Evolutionary conservation across 2,329 filamentous ascomycete genomes (phyloP).

Genomic region (Bipolaris cookei): DNA sequence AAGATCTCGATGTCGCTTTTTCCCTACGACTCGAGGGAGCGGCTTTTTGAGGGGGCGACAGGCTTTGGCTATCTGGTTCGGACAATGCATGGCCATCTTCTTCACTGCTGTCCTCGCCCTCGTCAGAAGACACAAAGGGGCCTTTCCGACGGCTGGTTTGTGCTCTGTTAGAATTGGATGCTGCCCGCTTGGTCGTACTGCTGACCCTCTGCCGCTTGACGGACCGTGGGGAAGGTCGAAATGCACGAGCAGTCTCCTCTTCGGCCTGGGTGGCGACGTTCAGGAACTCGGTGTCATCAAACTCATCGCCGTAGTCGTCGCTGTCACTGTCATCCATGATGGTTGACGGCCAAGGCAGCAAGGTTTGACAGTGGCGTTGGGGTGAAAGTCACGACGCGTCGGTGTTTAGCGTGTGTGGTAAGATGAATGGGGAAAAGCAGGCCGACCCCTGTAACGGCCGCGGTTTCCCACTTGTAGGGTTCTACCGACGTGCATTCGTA

Average conservation of each 20-base stretch:
- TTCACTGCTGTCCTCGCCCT: slow-evolving; percentile 26
- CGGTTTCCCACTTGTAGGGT: slow-evolving; percentile 23
- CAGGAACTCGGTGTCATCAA: slow-evolving; percentile 71
- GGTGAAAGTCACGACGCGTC: slow-evolving; percentile 32
- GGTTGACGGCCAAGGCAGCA: slow-evolving; percentile 18
- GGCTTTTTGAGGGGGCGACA: slow-evolving; percentile 15
- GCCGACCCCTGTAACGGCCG: slow-evolving; percentile 25
- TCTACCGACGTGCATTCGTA: slow-evolving; percentile 25
- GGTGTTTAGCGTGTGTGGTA: slow-evolving; percentile 33
- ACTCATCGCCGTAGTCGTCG: slow-evolving; percentile 68
- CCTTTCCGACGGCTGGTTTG: slow-evolving; percentile 23
- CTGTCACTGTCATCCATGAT: slow-evolving; percentile 41
- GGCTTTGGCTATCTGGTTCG: slow-evolving; percentile 10
- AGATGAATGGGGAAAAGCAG: slow-evolving; percentile 23
- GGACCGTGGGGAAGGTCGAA: slow-evolving; percentile 44
- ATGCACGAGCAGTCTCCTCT: slow-evolving; percentile 39
- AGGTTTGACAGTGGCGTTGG: slow-evolving; percentile 23
- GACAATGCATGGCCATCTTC: slow-evolving; percentile 21
- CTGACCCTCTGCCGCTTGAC: slow-evolving; percentile 46
- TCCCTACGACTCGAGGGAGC: slow-evolving; percentile 24
- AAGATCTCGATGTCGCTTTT: slow-evolving; percentile 17
- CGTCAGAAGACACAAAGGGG: slow-evolving; percentile 37
- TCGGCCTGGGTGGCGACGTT: slow-evolving; percentile 63
- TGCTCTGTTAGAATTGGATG: slow-evolving; percentile 31
- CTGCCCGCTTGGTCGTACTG: slow-evolving; percentile 32